Evolutionary conservation across 306 rosid species (phyloP), one percentile per base, ranked within the genome.

Genomic region (Spatholobus suberectus): DNA sequence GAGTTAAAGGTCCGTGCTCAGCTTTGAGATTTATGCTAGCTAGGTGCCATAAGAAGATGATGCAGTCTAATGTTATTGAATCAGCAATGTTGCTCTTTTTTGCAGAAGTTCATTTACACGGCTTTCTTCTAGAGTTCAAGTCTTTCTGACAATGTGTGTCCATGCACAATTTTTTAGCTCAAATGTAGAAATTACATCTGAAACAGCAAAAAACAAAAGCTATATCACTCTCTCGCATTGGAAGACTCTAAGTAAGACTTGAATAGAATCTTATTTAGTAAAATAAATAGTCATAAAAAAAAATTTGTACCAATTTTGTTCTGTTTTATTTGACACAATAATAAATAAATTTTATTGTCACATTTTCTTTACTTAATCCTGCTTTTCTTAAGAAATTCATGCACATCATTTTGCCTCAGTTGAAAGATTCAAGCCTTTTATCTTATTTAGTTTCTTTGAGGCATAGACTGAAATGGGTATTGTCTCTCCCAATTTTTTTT

Each of bases 271-370:
- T 27, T 27, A 23, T 20, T 6, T 34, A 26, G 20, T 49, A 43
- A 55, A 80, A 46, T 6, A 51, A 34, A 63, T 62, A 51, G 61
- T 65, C 47, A 63, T 65, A 81, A 38, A 37, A 52, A 51, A 29
- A 81, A 74, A 35, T 2, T 0, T 35, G 11, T 23, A 24, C 26
- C 1, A 4, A 73, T 37, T 81, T 46, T 34, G 24, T 73, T 37
- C 17, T 66, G 5, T 40, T 41, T 73, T 34, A 32, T 71, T n/a
- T 32, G 12, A 47, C 37, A 29, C 27, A 6, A 15, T 17, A 58
- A 43, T 18, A 80, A 44, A 26, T 37, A 4, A 67, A 70, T 73
- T 6, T 40, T 61, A 37, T 61, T 61, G 35, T 51, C n/a, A 43
- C 1, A 44, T 58, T 57, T 70, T 57, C 49, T 57, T 26, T 70